Evolutionary conservation across 2,329 filamentous ascomycete genomes (phyloP).

Genomic region (Dactylella cylindrospora): DNA sequence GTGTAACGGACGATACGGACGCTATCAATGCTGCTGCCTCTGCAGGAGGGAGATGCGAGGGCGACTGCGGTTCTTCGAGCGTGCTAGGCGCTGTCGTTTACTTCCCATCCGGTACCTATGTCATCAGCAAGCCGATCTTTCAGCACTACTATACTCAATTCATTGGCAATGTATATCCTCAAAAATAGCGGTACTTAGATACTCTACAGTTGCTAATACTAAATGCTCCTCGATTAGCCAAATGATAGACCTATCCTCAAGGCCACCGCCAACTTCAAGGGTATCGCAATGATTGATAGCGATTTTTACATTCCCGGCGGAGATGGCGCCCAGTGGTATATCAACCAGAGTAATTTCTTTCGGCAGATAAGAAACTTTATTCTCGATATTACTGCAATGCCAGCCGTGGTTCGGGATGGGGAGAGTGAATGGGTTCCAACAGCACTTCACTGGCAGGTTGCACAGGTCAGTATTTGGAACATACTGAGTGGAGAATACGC

Average conservation of each 20-base stretch:
- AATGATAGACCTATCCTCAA: slow-evolving; percentile 71
- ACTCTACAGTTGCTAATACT: slow-evolving; percentile 59
- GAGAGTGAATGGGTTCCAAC: slow-evolving; percentile 13
- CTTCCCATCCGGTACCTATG: slow-evolving; percentile 25
- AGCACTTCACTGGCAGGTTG: slow-evolving; percentile 69
- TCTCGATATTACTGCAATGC: slow-evolving; percentile 59
- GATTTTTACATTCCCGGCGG: slow-evolving; percentile 69
- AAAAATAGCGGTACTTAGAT: slow-evolving; percentile 69
- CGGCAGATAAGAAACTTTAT: slow-evolving; percentile 67
- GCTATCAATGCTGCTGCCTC: slow-evolving; percentile 51
- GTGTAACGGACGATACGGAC: slow-evolving; percentile 48
- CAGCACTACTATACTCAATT: slow-evolving; percentile 49
- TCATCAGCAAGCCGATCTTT: slow-evolving; percentile 45
- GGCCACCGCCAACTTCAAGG: slow-evolving; percentile 70
- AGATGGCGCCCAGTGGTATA: slow-evolving; percentile 52
- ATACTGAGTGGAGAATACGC: slow-evolving; percentile 47
- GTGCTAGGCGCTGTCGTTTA: slow-evolving; percentile 44
- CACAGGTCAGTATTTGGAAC: slow-evolving; percentile 57
- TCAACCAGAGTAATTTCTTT: slow-evolving; percentile 61
- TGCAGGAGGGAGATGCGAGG: slow-evolving; percentile 49
- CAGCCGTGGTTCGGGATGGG: slow-evolving; percentile 50
- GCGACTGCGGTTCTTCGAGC: slow-evolving; percentile 46
- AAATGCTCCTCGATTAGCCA: slow-evolving; percentile 83
- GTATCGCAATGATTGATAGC: slow-evolving; percentile 84
- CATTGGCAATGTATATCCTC: slow-evolving; percentile 45